Evolutionary conservation across 495 filamentous ascomycete species (phyloP).

Genomic region (Gamarada debralockiae): DNA sequence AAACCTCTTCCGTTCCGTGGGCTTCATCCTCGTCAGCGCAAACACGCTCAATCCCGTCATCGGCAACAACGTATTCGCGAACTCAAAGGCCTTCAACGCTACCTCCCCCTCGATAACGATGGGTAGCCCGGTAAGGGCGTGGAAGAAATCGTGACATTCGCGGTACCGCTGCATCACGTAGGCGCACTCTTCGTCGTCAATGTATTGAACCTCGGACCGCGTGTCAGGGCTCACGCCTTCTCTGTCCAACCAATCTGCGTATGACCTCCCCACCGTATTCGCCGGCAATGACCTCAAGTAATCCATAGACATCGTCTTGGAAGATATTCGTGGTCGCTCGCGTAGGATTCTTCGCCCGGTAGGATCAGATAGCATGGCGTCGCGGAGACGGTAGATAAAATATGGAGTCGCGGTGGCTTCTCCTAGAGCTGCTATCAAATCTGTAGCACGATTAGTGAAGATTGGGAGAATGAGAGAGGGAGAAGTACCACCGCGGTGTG

Average conservation of each 20-base stretch:
- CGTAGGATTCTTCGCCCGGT: slow-evolving; percentile 91
- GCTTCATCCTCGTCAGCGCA: slow-evolving; percentile 68
- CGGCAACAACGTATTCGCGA: slow-evolving; percentile 86
- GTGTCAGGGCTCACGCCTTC: slow-evolving; percentile 94
- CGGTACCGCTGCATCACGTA: slow-evolving; percentile 99
- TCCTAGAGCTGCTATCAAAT: slow-evolving; percentile 89
- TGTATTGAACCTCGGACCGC: slow-evolving; percentile 73
- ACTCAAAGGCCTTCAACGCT: slow-evolving; percentile 94
- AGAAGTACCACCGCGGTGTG: slow-evolving; percentile 47
- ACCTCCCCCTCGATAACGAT: slow-evolving; percentile 92
- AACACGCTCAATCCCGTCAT: slow-evolving; percentile 89
- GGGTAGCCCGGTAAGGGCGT: slow-evolving; percentile 88
- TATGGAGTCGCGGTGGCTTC: slow-evolving; percentile 93
- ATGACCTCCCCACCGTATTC: slow-evolving; percentile 79
- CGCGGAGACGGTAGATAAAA: slow-evolving; percentile 88
- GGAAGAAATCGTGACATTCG: slow-evolving; percentile 98
- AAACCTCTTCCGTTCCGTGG: slow-evolving; percentile 68
- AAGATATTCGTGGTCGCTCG: slow-evolving; percentile 85
- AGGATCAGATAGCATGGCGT: slow-evolving; percentile 79
- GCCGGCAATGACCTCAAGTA: slow-evolving; percentile 66
- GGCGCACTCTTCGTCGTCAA: slow-evolving; percentile 91
- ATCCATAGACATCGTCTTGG: slow-evolving; percentile 64
- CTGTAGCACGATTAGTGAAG: slow-evolving; percentile 37
- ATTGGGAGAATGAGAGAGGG: not conserved
- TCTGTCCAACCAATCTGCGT: slow-evolving; percentile 82